phyloP scores from a whole-genome alignment of 495 filamentous ascomycete species.

The Penicillium ochrochloron region DNA sequence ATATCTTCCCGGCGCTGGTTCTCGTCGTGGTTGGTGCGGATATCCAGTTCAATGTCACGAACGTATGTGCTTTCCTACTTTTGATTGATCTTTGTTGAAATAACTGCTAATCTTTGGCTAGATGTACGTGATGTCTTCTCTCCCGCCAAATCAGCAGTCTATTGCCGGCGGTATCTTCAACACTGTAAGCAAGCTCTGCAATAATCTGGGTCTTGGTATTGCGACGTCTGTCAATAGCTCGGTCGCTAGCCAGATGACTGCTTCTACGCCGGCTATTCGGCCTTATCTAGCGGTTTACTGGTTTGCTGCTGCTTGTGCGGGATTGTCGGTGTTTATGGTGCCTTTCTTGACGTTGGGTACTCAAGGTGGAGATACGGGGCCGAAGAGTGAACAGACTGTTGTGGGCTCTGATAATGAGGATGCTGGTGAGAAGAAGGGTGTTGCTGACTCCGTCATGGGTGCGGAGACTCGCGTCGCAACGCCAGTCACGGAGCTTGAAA shows the following conservation, averaged over 20 bases:
- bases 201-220: slow-evolving; percentile 39
- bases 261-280: slow-evolving; percentile 24
- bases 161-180: slow-evolving; percentile 46
- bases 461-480: slow-evolving; percentile 6
- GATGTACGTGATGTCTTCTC: slow-evolving; percentile 48
- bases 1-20: slow-evolving; percentile 54
- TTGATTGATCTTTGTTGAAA: neutral
- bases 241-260: slow-evolving; percentile 25
- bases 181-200: slow-evolving; percentile 41
- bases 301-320: slow-evolving; percentile 37
- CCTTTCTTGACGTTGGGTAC: slow-evolving; percentile 40
- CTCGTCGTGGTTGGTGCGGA: slow-evolving; percentile 61
- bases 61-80: slow-evolving; percentile 31
- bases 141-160: slow-evolving; percentile 40
- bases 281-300: slow-evolving; percentile 39
- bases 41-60: slow-evolving; percentile 64
- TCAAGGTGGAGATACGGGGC: slow-evolving; percentile 28
- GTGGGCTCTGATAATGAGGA: slow-evolving; percentile 2
- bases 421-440: neutral
- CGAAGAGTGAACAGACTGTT: neutral
- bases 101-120: slow-evolving; percentile 14
- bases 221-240: slow-evolving; percentile 36
- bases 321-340: slow-evolving; percentile 33
- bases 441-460: neutral
- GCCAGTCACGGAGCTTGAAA: slow-evolving; percentile 6